These are phyloP conservation scores for Hypoxylon sp. DNA, from an alignment of 2,329 filamentous ascomycete genomes.

Conservation along the genomic window DNA sequence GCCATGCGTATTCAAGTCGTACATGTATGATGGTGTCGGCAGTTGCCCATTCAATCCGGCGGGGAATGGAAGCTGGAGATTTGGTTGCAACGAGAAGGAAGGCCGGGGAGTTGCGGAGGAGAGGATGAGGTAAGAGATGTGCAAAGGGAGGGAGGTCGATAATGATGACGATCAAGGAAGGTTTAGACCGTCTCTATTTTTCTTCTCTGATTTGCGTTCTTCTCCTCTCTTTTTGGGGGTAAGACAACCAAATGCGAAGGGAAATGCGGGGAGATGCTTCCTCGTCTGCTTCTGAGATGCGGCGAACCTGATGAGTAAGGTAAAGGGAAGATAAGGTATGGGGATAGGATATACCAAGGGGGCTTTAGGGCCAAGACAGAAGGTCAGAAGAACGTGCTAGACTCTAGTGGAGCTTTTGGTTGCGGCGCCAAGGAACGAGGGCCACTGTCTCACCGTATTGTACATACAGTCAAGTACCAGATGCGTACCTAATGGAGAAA, in stretches of 20 bases:
- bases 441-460: conserved; percentile 37
- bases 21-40: conserved; percentile 42
- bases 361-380: conserved; percentile 27
- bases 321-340: conserved; percentile 31
- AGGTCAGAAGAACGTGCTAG: conserved; percentile 44
- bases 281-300: conserved; percentile 34
- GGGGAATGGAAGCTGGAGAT: conserved; percentile 27
- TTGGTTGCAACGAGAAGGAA: conserved; percentile 29
- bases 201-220: conserved; percentile 18
- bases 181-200: conserved; percentile 37
- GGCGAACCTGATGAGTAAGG: conserved; percentile 41
- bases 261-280: conserved; percentile 46
- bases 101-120: conserved; percentile 34
- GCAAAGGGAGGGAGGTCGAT: conserved; percentile 35
- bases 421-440: conserved; percentile 42
- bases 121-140: conserved; percentile 43
- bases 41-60: conserved; percentile 39
- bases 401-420: conserved; percentile 39
- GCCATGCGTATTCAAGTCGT: conserved; percentile 35
- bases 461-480: conserved; percentile 17
- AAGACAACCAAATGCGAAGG: conserved; percentile 25
- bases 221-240: conserved; percentile 39
- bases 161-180: conserved; percentile 42
- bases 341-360: conserved; percentile 31
- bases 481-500: conserved; percentile 20